Conservation (phyloP, 2,329 filamentous ascomycete species). For the Fusarium gaditjirri region DNA sequence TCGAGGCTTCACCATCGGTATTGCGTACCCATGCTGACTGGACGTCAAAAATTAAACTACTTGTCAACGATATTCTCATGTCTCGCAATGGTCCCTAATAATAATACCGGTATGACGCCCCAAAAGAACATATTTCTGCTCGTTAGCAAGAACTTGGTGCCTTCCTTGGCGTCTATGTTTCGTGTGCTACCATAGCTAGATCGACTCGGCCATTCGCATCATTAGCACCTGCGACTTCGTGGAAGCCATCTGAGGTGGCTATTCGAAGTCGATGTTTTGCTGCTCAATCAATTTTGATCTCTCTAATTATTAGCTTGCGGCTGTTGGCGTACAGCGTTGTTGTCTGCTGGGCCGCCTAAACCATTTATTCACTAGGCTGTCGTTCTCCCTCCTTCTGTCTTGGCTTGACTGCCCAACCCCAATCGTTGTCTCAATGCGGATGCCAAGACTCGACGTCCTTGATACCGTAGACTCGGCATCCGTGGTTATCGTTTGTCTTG, state of each 20-base stretch:
- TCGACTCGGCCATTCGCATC: background rate
- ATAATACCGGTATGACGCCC: background rate
- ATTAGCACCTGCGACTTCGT: background rate
- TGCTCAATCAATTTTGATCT: background rate
- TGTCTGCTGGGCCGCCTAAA: background rate
- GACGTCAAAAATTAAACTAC: background rate
- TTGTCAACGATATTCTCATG: background rate
- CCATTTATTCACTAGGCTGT: conserved; percentile 12
- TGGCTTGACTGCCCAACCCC: conserved; percentile 20
- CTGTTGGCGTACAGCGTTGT: background rate
- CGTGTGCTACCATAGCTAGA: background rate
- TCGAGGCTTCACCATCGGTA: background rate
- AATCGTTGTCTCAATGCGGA: conserved; percentile 15
- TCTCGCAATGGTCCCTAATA: background rate
- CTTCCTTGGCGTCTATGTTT: background rate
- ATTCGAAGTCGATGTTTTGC: background rate
- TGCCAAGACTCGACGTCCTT: conserved; percentile 24
- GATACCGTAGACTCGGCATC: conserved; percentile 12
- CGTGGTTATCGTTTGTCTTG: background rate
- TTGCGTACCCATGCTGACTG: background rate
- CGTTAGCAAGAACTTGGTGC: background rate
- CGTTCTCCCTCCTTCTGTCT: conserved; percentile 3
- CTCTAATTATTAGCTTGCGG: background rate
- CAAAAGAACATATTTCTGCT: background rate
- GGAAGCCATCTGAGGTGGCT: background rate